Percentiles rank a stretch among this genome's conserved stretches.
phyloP scores from a whole-genome alignment of 129 eudicot species.

The Escallonia rubra region DNA sequence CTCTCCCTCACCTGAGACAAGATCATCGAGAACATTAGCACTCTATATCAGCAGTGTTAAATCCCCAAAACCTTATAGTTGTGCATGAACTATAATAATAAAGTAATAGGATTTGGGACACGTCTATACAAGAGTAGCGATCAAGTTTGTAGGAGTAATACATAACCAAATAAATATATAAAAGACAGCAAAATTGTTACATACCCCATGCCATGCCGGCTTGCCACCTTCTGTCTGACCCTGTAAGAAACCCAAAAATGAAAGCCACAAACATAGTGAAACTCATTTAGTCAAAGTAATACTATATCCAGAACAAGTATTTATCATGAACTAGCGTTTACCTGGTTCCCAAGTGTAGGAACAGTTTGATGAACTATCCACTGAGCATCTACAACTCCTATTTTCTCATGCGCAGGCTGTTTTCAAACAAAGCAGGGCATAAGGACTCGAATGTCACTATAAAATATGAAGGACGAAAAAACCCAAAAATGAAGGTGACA shows the following conservation, averaged over 20 bases:
- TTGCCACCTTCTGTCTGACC: conserved; percentile 36
- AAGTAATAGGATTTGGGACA: no score
- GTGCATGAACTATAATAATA: not conserved
- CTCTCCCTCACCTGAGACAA: conserved; percentile 46
- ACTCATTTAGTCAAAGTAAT: not conserved
- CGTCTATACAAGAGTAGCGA: not conserved
- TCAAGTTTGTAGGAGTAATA: not conserved
- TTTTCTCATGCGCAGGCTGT: conserved; percentile 94
- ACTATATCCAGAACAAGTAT: not conserved
- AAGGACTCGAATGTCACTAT: not conserved
- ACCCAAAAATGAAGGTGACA: not conserved
- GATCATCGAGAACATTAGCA: not conserved
- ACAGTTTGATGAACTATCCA: conserved; percentile 88
- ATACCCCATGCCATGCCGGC: conserved; percentile 63
- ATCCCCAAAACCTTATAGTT: no score
- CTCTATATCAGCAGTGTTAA: no score
- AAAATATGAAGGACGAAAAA: not conserved
- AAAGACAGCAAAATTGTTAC: conserved; percentile 1
- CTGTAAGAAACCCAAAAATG: conserved; percentile 12
- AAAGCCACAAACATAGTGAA: not conserved
- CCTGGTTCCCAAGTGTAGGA: conserved; percentile 96
- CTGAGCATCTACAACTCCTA: conserved; percentile 92
- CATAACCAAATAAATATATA: not conserved
- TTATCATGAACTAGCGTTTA: conserved; percentile 8
- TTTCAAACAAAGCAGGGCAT: not conserved